These are phyloP conservation scores for Alternaria consortialis DNA, from an alignment of 2,329 filamentous ascomycete species.

Conservation along the genomic window DNA sequence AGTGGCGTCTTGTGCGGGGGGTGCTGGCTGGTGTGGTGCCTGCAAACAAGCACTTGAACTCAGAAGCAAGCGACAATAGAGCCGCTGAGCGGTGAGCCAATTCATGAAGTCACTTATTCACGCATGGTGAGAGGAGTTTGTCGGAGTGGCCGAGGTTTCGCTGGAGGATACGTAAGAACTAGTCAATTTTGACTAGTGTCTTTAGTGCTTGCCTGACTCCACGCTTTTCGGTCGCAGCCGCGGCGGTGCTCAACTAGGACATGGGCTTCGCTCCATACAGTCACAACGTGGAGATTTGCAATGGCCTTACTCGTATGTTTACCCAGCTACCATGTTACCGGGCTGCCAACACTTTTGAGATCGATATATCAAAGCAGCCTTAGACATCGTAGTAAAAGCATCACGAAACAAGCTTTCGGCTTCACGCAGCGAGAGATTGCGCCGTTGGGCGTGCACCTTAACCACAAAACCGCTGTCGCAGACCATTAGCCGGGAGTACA, in stretches of 20 bases:
- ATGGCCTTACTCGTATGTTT: not conserved
- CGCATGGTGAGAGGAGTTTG: not conserved
- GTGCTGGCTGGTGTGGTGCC: not conserved
- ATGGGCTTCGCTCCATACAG: not conserved
- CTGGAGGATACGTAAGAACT: not conserved
- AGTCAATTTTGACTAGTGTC: not conserved
- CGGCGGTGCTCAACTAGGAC: not conserved
- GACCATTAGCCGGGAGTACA: not conserved
- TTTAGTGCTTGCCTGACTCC: conserved; percentile 1
- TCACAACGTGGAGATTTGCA: conserved; percentile 4
- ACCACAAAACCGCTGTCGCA: not conserved
- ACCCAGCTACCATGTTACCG: conserved; percentile 1
- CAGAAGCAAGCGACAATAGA: not conserved
- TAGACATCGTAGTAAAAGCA: not conserved
- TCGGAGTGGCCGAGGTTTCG: not conserved
- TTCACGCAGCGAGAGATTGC: not conserved
- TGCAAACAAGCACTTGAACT: not conserved
- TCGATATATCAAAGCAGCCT: not conserved
- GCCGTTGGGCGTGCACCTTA: not conserved
- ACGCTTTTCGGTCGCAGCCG: conserved; percentile 1
- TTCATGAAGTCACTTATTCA: not conserved
- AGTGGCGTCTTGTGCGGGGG: not conserved
- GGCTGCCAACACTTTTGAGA: not conserved
- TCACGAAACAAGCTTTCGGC: not conserved
- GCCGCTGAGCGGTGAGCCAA: not conserved